These are phyloP conservation scores for Ajuga chamaepitys DNA, from an alignment of 257 asterid genomes.

Conservation along the genomic window DNA sequence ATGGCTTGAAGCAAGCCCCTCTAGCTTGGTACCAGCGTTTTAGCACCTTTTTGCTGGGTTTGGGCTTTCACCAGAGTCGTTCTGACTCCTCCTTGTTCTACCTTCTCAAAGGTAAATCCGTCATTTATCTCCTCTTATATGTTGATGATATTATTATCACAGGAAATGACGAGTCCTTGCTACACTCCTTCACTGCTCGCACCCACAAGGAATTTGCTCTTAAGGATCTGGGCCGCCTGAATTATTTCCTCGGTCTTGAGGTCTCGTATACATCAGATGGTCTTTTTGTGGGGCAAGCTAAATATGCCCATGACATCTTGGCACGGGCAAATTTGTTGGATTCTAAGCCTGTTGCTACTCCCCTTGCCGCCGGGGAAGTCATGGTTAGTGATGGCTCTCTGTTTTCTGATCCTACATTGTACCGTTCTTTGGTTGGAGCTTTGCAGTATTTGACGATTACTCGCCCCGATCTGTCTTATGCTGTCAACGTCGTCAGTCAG, in stretches of 20 bases:
- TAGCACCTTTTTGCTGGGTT: not conserved
- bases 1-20: no score
- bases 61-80: not conserved
- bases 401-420: not conserved
- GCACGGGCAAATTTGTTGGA: not conserved
- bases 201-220: no score
- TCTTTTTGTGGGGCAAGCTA: not conserved
- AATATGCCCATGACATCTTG: not conserved
- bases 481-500: not conserved
- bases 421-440: not conserved
- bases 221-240: not conserved
- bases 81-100: not conserved
- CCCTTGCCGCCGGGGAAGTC: not conserved
- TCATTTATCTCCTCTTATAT: no score
- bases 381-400: not conserved
- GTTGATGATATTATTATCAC: no score
- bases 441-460: no score
- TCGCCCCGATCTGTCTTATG: not conserved
- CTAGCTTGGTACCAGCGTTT: no score
- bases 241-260: no score
- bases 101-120: not conserved
- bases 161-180: no score
- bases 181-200: no score
- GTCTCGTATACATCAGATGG: not conserved
- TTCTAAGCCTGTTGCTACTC: no score